These are phyloP conservation scores for Pythium rhizo-oryzae DNA, from an alignment of 352 stramenopile species.

Conservation along the genomic window DNA sequence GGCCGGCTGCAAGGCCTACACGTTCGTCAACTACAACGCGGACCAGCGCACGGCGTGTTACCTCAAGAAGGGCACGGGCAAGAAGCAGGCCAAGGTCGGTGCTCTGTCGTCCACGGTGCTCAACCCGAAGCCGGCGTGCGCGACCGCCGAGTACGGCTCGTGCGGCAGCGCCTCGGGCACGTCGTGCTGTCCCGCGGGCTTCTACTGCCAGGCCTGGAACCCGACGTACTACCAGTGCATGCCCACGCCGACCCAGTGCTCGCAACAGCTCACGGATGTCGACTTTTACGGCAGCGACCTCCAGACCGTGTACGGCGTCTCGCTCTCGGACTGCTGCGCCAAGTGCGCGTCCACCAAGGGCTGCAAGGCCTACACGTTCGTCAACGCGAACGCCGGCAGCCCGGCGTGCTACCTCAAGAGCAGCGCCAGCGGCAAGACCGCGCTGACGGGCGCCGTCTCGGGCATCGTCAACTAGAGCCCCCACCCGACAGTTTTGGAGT, in stretches of 20 bases:
- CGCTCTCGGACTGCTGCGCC: conserved; percentile 27
- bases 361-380: conserved; percentile 40
- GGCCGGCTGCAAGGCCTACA: conserved; percentile 5
- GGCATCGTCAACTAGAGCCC: not conserved
- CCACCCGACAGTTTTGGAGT: not conserved
- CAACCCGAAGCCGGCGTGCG: conserved; percentile 1
- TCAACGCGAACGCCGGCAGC: conserved; percentile 27
- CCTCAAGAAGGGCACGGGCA: conserved; percentile 10
- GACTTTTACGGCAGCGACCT: conserved; percentile 31
- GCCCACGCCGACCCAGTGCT: conserved; percentile 26
- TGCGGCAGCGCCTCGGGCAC: conserved; percentile 14
- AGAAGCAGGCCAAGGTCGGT: conserved; percentile 14
- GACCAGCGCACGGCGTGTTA: conserved; percentile 5
- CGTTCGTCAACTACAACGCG: conserved; percentile 8
- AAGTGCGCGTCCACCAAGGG: conserved; percentile 27
- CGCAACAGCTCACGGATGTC: conserved; percentile 28
- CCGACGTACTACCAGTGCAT: conserved; percentile 12
- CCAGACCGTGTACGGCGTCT: conserved; percentile 7
- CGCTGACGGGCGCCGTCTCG: not conserved
- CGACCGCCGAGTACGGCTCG: conserved; percentile 9
- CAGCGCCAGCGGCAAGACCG: not conserved
- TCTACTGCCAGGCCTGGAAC: conserved; percentile 37
- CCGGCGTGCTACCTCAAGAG: conserved; percentile 38
- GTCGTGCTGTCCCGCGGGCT: conserved; percentile 27
- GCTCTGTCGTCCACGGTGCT: conserved; percentile 30